Evolutionary conservation across 108 stramenopile species (phyloP).

Genomic region (Cafeteria roenbergensis): DNA sequence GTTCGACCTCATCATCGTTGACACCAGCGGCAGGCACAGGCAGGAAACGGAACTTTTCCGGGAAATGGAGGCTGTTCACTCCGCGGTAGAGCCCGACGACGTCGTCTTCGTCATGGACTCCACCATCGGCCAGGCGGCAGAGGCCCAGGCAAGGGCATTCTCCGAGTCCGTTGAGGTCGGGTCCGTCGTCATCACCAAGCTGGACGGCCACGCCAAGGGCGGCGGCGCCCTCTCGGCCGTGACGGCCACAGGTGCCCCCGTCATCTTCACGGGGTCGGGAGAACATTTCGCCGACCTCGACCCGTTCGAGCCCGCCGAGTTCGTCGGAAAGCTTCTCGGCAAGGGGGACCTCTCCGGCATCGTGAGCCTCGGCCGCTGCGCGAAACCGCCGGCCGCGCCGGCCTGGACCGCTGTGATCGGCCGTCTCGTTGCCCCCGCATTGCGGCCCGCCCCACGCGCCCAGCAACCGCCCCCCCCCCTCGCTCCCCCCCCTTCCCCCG

Average conservation of each 20-base stretch:
- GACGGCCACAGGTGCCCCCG: constrained; percentile 79
- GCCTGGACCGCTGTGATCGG: too few relatives aligned
- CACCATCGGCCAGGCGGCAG: constrained; percentile 76
- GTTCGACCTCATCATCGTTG: constrained; percentile 91
- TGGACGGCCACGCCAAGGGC: constrained; percentile 96
- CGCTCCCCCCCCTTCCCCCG: too few relatives aligned
- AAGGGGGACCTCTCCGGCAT: constrained; percentile 67
- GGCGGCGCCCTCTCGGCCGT: constrained; percentile 92
- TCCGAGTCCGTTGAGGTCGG: constrained; percentile 79
- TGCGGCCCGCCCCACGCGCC: too few relatives aligned
- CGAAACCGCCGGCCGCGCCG: too few relatives aligned
- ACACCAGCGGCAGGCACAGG: constrained; percentile 82
- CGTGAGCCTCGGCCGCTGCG: too few relatives aligned
- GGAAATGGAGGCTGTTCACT: constrained; percentile 90
- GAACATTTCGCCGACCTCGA: constrained; percentile 95
- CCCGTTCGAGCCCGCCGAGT: constrained; percentile 74
- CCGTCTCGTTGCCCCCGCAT: too few relatives aligned
- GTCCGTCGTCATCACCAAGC: constrained; percentile 82
- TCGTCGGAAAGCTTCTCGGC: constrained; percentile 72
- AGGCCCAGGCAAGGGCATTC: constrained; percentile 82
- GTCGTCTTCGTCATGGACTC: constrained; percentile 92
- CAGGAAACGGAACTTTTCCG: constrained; percentile 87
- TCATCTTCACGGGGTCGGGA: constrained; percentile 85
- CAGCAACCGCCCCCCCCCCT: too few relatives aligned
- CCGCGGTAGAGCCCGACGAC: constrained; percentile 72